Evolutionary conservation across 2,329 filamentous ascomycete species (phyloP).

Genomic region (Paecilomyces variotii): DNA sequence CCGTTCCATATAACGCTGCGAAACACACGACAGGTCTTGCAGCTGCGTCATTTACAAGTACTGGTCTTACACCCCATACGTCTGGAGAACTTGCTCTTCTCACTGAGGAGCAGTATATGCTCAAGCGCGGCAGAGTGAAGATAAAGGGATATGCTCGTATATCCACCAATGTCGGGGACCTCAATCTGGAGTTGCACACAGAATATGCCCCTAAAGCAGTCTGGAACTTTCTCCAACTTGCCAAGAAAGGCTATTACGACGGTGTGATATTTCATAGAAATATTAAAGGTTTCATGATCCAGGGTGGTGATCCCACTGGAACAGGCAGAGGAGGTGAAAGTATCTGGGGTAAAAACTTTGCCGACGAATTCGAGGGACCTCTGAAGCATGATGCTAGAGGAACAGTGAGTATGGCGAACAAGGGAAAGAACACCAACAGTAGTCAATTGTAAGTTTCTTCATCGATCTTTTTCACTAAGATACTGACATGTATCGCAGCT

Average conservation of each 20-base stretch:
- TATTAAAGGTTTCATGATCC: conserved; percentile 95
- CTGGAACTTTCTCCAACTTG: conserved; percentile 89
- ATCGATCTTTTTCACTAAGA: neutral
- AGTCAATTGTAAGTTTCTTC: conserved; percentile 59
- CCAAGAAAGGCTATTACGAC: conserved; percentile 84
- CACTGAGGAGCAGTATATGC: conserved; percentile 93
- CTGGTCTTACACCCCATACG: conserved; percentile 85
- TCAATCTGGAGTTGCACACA: conserved; percentile 83
- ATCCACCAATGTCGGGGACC: conserved; percentile 71
- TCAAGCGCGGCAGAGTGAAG: conserved; percentile 82
- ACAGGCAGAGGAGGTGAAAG: conserved; percentile 84
- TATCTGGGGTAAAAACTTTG: conserved; percentile 90
- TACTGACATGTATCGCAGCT: conserved; percentile 36
- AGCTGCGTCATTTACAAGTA: conserved; percentile 91
- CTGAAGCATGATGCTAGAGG: conserved; percentile 75
- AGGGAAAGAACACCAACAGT: conserved; percentile 95
- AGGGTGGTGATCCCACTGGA: conserved; percentile 88
- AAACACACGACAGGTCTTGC: conserved; percentile 83
- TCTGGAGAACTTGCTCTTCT: conserved; percentile 78
- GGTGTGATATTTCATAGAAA: conserved; percentile 83
- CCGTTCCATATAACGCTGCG: conserved; percentile 70
- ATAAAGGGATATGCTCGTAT: conserved; percentile 87
- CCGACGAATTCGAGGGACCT: conserved; percentile 87
- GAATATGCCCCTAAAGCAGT: conserved; percentile 89
- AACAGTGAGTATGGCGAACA: conserved; percentile 91